Conservation (phyloP, 2,329 filamentous ascomycete species). For the Arthroderma uncinatum region DNA sequence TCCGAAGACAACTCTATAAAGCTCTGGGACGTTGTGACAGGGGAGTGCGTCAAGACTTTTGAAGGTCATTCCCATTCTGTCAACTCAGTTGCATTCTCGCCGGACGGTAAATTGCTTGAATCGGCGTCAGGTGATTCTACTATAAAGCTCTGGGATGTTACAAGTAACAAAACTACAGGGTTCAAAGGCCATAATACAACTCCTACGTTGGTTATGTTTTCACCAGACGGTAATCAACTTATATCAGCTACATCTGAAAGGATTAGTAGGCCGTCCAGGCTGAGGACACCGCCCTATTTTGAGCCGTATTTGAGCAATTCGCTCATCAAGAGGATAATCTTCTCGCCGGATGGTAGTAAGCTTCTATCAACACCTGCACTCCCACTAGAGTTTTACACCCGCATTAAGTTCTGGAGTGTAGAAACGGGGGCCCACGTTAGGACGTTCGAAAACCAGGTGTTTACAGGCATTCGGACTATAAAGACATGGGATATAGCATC, state of each 20-base stretch:
- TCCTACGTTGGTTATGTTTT: neutral
- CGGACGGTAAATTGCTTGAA: neutral
- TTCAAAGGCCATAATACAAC: neutral
- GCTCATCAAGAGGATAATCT: neutral
- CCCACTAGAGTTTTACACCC: neutral
- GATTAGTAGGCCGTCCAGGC: neutral
- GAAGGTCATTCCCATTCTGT: conserved; percentile 41
- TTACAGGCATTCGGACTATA: neutral
- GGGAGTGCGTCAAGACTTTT: neutral
- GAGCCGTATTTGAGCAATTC: neutral
- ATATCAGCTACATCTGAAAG: neutral
- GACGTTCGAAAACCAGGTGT: neutral
- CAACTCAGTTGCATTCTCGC: conserved; percentile 1
- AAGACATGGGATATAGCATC: neutral
- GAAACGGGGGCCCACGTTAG: neutral
- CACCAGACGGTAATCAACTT: conserved; percentile 8
- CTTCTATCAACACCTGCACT: neutral
- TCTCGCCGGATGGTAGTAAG: neutral
- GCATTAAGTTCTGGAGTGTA: neutral
- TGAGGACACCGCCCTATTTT: neutral
- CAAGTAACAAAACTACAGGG: neutral
- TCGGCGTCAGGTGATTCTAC: neutral
- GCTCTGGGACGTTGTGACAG: neutral
- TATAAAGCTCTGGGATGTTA: neutral
- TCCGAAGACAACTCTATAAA: neutral